Percentiles rank a stretch among this genome's conserved stretches.
Conservation (phyloP, 1,139 yeast genomes). For the Chernovozyma aurita region DNA sequence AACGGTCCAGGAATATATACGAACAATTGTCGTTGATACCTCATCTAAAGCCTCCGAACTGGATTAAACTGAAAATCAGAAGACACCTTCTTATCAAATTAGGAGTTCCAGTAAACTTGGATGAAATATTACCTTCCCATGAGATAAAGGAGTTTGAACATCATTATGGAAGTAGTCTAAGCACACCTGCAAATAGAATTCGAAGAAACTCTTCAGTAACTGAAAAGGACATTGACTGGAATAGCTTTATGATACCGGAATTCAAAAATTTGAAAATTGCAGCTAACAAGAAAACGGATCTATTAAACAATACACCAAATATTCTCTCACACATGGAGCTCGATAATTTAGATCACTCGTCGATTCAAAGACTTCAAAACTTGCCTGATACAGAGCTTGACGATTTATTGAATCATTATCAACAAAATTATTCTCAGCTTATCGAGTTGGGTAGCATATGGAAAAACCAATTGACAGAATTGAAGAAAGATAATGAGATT, state of each 20-base stretch:
- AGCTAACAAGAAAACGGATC: slow-evolving; percentile 12
- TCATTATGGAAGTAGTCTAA: not conserved
- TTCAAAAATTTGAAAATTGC: slow-evolving; percentile 19
- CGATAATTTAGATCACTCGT: slow-evolving; percentile 33
- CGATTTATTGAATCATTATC: slow-evolving; percentile 26
- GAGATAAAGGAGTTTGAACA: not conserved
- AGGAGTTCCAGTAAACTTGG: slow-evolving; percentile 58
- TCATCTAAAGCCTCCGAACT: slow-evolving; percentile 47
- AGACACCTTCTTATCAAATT: slow-evolving; percentile 51
- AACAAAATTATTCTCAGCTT: slow-evolving; percentile 24
- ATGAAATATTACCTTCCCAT: slow-evolving; percentile 28
- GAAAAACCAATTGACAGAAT: slow-evolving; percentile 40
- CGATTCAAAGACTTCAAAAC: slow-evolving; percentile 17
- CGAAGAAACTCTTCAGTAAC: slow-evolving; percentile 22
- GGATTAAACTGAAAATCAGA: slow-evolving; percentile 57
- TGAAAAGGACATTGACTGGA: slow-evolving; percentile 33
- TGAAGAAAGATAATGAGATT: slow-evolving; percentile 52
- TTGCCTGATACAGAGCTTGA: slow-evolving; percentile 16
- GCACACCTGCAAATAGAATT: slow-evolving; percentile 4
- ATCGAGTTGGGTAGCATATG: slow-evolving; percentile 43
- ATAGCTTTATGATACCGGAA: slow-evolving; percentile 24
- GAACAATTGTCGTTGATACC: slow-evolving; percentile 36
- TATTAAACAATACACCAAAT: slow-evolving; percentile 20
- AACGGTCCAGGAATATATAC: slow-evolving; percentile 26
- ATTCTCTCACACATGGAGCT: slow-evolving; percentile 30